phyloP scores from a whole-genome alignment of 2,329 filamentous ascomycete species.

The Xylariaceae sp. region DNA sequence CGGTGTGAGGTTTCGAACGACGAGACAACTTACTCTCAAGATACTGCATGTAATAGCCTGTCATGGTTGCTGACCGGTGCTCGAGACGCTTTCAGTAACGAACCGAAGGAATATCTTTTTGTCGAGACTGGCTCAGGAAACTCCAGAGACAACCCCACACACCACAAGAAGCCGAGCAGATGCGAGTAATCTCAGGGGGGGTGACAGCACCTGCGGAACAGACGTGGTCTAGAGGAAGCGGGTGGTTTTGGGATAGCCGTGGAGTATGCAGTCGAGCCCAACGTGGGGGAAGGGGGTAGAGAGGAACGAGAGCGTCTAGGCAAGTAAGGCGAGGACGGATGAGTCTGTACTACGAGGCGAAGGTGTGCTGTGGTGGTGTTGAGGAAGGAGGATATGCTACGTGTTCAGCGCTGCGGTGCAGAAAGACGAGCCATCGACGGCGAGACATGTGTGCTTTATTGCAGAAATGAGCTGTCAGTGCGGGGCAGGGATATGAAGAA shows the following conservation, averaged over 20 bases:
- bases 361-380: conserved; percentile 36
- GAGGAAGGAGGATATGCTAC: conserved; percentile 41
- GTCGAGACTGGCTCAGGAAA: conserved; percentile 20
- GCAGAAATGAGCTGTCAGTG: conserved; percentile 47
- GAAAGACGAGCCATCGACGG: conserved; percentile 49
- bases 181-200: conserved; percentile 26
- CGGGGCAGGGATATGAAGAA: conserved; percentile 44
- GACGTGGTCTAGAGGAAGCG: conserved; percentile 25
- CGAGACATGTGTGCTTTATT: conserved; percentile 63
- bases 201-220: conserved; percentile 25
- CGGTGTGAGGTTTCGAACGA: too few species aligned
- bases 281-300: conserved; percentile 37
- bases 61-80: conserved; percentile 40
- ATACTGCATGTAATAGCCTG: conserved; percentile 67
- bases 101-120: conserved; percentile 24
- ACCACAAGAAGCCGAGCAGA: conserved; percentile 20
- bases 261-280: conserved; percentile 52
- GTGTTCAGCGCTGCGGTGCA: conserved; percentile 44
- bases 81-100: conserved; percentile 21
- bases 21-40: conserved; percentile 61
- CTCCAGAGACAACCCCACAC: conserved; percentile 28
- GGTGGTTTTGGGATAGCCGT: conserved; percentile 20
- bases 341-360: conserved; percentile 36
- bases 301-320: conserved; percentile 31
- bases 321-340: conserved; percentile 31